Percentiles rank a stretch among this genome's conserved stretches.
Evolutionary conservation across 441 rosid species (phyloP).

Genomic region (Dalechampia spathulata): DNA sequence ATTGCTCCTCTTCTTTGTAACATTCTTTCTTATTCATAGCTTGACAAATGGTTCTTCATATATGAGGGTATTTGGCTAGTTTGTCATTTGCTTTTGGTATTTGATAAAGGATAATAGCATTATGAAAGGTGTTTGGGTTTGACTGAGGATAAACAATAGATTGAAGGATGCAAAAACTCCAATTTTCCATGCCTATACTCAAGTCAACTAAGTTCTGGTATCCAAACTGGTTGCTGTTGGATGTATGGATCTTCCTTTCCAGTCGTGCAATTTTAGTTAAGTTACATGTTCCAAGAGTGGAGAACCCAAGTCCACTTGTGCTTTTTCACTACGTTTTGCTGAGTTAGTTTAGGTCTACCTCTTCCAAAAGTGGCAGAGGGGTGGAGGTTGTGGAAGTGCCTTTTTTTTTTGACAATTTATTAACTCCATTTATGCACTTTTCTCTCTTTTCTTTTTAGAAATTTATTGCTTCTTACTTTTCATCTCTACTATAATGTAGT

Average conservation of each 20-base stretch:
- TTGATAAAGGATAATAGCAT: neutral
- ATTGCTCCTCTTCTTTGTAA: neutral
- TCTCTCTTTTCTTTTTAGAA: neutral
- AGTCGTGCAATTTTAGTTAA: too few relatives aligned
- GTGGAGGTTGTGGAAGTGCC: neutral
- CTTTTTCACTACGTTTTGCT: too few relatives aligned
- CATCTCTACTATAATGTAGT: constrained; percentile 45
- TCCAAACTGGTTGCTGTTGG: too few relatives aligned
- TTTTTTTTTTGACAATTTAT: neutral
- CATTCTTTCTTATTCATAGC: neutral
- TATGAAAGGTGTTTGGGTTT: neutral
- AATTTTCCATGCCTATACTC: too few relatives aligned
- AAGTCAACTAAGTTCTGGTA: too few relatives aligned
- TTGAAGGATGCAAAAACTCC: too few relatives aligned
- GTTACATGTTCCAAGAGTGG: too few relatives aligned
- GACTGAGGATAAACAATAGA: neutral
- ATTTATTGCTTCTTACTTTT: constrained; percentile 12
- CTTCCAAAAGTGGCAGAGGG: too few relatives aligned
- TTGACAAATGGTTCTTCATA: neutral
- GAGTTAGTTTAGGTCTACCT: too few relatives aligned
- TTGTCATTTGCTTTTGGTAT: neutral
- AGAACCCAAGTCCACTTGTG: too few relatives aligned
- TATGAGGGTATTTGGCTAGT: neutral
- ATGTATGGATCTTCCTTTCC: too few relatives aligned
- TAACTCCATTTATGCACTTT: neutral